A percentile compares a stretch with the other conserved stretches of the same genome.
phyloP scores from a whole-genome alignment of 1,284 basidiomycete species.

The Austropuccinia psidii region DNA sequence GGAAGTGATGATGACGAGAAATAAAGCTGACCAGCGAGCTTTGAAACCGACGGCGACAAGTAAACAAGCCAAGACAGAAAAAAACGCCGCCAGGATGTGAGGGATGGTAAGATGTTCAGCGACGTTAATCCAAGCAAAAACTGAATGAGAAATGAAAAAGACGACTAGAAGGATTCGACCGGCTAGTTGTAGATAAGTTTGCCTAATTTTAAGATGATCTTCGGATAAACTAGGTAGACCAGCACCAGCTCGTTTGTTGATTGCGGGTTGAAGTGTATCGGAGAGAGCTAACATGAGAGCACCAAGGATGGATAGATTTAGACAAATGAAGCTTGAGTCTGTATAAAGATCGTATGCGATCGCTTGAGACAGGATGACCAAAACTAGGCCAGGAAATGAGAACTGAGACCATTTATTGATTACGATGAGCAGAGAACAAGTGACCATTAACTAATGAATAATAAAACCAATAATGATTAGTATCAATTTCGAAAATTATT shows the following conservation, averaged over 20 bases:
- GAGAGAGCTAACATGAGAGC: slow-evolving; percentile 18
- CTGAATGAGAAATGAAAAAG: slow-evolving; percentile 17
- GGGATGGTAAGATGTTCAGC: neutral
- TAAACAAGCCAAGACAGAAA: slow-evolving; percentile 4
- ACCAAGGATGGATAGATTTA: slow-evolving; percentile 17
- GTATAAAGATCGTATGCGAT: slow-evolving; percentile 19
- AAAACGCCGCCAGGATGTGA: neutral
- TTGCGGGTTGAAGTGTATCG: neutral
- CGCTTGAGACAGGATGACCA: slow-evolving; percentile 11
- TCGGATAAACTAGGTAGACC: slow-evolving; percentile 1
- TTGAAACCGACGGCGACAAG: slow-evolving; percentile 24
- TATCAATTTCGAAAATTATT: neutral
- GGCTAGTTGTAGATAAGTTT: slow-evolving; percentile 9
- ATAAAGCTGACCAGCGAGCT: slow-evolving; percentile 13
- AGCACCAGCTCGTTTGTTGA: neutral
- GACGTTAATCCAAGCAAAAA: neutral
- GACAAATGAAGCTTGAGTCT: slow-evolving; percentile 16
- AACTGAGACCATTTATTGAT: slow-evolving; percentile 18
- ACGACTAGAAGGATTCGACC: slow-evolving; percentile 14
- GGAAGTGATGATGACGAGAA: slow-evolving; percentile 24
- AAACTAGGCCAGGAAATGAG: neutral
- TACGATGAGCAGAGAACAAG: slow-evolving; percentile 20
- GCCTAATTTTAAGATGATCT: neutral
- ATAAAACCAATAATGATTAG: too few species aligned
- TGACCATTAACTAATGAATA: slow-evolving; percentile 5